A percentile compares a stretch with the other conserved stretches of the same genome.
phyloP scores from a whole-genome alignment of 2,329 filamentous ascomycete genomes.

The Rosellinia necatrix region DNA sequence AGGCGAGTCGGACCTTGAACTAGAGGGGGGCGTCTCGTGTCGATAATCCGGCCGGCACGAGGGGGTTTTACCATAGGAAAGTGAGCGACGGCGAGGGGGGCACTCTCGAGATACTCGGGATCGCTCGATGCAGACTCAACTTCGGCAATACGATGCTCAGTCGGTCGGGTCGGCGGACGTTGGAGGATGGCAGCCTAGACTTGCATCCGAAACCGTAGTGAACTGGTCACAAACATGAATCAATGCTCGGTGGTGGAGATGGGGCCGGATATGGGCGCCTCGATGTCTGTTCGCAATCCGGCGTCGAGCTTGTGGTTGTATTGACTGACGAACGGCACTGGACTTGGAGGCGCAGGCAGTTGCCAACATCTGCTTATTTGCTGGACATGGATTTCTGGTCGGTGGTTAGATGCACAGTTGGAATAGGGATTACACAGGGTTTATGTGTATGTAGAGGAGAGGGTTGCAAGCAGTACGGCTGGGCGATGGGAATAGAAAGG shows the following conservation, averaged over 20 bases:
- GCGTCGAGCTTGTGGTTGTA: slow-evolving; percentile 7
- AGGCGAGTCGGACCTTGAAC: slow-evolving; percentile 3
- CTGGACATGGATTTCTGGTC: slow-evolving; percentile 13
- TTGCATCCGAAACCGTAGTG: slow-evolving; percentile 34
- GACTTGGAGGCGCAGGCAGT: slow-evolving; percentile 12
- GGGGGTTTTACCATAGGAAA: slow-evolving; percentile 13
- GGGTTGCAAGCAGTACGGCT: slow-evolving; percentile 20
- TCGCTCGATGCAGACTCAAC: slow-evolving; percentile 10
- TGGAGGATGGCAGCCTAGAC: slow-evolving; percentile 32
- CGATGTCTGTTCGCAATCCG: slow-evolving; percentile 8
- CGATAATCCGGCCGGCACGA: slow-evolving; percentile 15
- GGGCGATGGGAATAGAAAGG: slow-evolving; percentile 27
- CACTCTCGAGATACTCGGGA: not conserved
- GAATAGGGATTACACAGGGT: slow-evolving; percentile 5
- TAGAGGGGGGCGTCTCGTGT: slow-evolving; percentile 11
- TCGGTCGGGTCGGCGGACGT: slow-evolving; percentile 13
- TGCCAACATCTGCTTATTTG: slow-evolving; percentile 7
- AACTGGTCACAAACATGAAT: slow-evolving; percentile 17
- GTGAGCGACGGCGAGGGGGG: not conserved
- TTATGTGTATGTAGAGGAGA: slow-evolving; percentile 18
- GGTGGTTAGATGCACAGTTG: slow-evolving; percentile 16
- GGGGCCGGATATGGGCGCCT: slow-evolving; percentile 9
- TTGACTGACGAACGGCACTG: slow-evolving; percentile 9
- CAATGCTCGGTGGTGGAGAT: too few relatives aligned
- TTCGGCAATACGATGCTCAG: slow-evolving; percentile 25